phyloP scores from a whole-genome alignment of 441 rosid species.

The Monsonia emarginata region DNA sequence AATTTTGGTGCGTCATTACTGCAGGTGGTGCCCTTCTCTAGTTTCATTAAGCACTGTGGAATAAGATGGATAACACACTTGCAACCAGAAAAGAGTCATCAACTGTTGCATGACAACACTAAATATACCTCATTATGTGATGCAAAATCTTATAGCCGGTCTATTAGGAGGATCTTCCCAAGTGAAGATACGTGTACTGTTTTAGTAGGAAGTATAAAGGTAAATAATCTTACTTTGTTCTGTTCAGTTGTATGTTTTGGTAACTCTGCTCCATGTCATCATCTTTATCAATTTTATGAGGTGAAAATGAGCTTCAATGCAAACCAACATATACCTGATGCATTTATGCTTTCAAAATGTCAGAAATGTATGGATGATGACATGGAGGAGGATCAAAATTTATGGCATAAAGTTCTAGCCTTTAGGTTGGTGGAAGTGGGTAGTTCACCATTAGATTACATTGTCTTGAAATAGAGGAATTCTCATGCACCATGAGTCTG shows the following conservation, averaged over 20 bases:
- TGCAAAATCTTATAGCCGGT: slow-evolving; percentile 25
- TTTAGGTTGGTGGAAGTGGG: neutral
- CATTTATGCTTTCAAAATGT: neutral
- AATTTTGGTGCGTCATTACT: slow-evolving; percentile 12
- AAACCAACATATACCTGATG: slow-evolving; percentile 6
- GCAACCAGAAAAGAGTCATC: slow-evolving; percentile 21
- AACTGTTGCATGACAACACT: slow-evolving; percentile 14
- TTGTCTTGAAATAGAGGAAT: neutral
- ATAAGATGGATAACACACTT: slow-evolving; percentile 29
- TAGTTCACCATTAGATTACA: neutral
- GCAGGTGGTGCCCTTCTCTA: slow-evolving; percentile 70
- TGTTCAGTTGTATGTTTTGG: neutral
- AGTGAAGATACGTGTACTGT: slow-evolving; percentile 46
- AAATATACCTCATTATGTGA: slow-evolving; percentile 19
- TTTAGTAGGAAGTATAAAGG: slow-evolving; percentile 73
- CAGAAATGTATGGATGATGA: neutral
- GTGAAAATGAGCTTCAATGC: slow-evolving; percentile 6
- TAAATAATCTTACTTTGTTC: slow-evolving; percentile 23
- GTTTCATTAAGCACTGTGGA: slow-evolving; percentile 48
- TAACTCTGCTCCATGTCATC: neutral
- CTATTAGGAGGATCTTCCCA: slow-evolving; percentile 38
- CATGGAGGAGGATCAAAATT: neutral
- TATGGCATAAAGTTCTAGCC: neutral
- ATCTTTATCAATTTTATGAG: neutral
- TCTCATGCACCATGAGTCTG: neutral